Percentiles rank a stretch among this genome's conserved stretches.
phyloP scores from a whole-genome alignment of 495 filamentous ascomycete species.

The Penicillium crystallinum region DNA sequence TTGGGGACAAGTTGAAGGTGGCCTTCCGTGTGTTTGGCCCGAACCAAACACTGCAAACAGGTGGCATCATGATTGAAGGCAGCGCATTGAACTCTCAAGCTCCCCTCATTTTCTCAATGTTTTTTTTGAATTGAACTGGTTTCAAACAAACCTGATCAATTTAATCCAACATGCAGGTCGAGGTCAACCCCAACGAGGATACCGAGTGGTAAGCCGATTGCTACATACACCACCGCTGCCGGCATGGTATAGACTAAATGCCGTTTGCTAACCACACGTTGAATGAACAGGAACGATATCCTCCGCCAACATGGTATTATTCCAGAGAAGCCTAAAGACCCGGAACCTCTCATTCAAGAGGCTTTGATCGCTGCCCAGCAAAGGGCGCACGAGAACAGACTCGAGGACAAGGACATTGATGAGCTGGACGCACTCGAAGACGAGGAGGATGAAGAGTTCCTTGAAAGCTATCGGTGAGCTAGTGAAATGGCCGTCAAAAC shows the following conservation, averaged over 20 bases:
- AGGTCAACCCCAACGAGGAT: slow-evolving; percentile 92
- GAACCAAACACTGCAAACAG: slow-evolving; percentile 44
- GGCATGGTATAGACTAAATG: slow-evolving; percentile 7
- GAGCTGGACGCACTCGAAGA: slow-evolving; percentile 93
- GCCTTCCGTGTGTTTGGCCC: slow-evolving; percentile 43
- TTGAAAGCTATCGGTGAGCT: slow-evolving; percentile 69
- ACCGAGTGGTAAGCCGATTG: slow-evolving; percentile 79
- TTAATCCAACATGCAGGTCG: slow-evolving; percentile 64
- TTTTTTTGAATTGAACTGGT: slow-evolving; percentile 1
- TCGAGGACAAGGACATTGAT: slow-evolving; percentile 89
- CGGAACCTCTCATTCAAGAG: slow-evolving; percentile 91
- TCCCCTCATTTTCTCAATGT: slow-evolving; percentile 7
- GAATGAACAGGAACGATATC: slow-evolving; percentile 82
- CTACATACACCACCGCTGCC: slow-evolving; percentile 8
- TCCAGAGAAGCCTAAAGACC: slow-evolving; percentile 90
- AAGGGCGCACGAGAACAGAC: slow-evolving; percentile 79
- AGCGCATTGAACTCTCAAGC: slow-evolving; percentile 2
- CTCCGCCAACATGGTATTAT: slow-evolving; percentile 94
- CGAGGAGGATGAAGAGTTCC: slow-evolving; percentile 86
- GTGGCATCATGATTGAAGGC: slow-evolving; percentile 28
- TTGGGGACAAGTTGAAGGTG: slow-evolving; percentile 43
- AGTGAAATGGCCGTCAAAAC: neutral
- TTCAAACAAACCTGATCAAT: neutral
- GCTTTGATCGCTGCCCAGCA: slow-evolving; percentile 77
- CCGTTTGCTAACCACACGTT: slow-evolving; percentile 4